phyloP scores from a whole-genome alignment of 2,329 filamentous ascomycete species.

The Ophiostoma populinum region DNA sequence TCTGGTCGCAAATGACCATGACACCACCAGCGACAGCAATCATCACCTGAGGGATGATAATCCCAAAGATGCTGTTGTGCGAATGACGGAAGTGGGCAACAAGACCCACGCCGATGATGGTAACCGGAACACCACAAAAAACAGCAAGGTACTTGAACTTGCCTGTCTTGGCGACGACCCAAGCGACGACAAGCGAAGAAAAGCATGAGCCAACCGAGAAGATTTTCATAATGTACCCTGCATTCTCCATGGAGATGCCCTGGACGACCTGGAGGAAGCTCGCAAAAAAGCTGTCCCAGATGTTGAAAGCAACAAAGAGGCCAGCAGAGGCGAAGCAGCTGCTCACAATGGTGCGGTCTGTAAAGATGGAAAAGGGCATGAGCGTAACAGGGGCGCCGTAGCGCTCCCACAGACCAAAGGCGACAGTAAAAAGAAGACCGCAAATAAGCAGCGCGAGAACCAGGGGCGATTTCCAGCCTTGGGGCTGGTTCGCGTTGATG shows the following conservation, averaged over 20 bases:
- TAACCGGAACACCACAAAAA: slow-evolving; percentile 33
- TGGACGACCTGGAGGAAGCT: slow-evolving; percentile 13
- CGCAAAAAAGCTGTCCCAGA: slow-evolving; percentile 12
- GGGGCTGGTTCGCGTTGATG: slow-evolving; percentile 27
- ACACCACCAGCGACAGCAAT: slow-evolving; percentile 34
- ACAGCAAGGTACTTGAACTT: slow-evolving; percentile 21
- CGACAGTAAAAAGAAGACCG: slow-evolving; percentile 19
- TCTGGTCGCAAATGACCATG: slow-evolving; percentile 39
- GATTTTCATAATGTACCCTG: slow-evolving; percentile 10
- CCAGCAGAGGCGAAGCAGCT: slow-evolving; percentile 3
- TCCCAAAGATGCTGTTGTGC: slow-evolving; percentile 27
- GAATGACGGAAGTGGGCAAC: slow-evolving; percentile 39
- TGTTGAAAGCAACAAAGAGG: slow-evolving; percentile 9
- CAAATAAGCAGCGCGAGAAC: slow-evolving; percentile 24
- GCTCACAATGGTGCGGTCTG: slow-evolving; percentile 26
- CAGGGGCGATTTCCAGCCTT: slow-evolving; percentile 24
- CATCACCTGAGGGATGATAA: slow-evolving; percentile 41
- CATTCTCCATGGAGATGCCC: slow-evolving; percentile 8
- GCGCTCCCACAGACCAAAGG: slow-evolving; percentile 22
- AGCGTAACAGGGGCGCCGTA: slow-evolving; percentile 22
- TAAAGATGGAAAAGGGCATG: slow-evolving; percentile 26
- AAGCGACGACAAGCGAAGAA: slow-evolving; percentile 25
- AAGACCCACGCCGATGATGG: slow-evolving; percentile 32
- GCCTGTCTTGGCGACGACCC: neutral
- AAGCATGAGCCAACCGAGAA: slow-evolving; percentile 19